Evolutionary conservation across 2,329 filamentous ascomycete genomes (phyloP), one percentile per base, ranked within the genome.

Genomic region (Arthrobotrys sphaeroides): DNA sequence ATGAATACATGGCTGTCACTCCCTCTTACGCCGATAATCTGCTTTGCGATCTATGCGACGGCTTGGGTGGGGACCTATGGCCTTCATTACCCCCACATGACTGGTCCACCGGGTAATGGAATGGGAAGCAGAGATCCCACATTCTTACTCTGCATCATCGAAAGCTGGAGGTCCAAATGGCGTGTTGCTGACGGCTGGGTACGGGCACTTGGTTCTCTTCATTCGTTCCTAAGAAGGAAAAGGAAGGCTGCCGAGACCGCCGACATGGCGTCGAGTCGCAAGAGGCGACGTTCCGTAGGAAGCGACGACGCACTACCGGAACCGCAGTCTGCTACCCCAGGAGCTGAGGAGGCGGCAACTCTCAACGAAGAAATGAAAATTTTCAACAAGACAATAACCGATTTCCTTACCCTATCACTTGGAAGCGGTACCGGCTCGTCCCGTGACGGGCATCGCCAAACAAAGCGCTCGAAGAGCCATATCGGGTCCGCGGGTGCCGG

Each of bases 31-130:
- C 89, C 90, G 0, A 85, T 91, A 33, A 86, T 90, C 2, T 85
- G 88, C 2, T 92, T 91, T 79, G 87, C 89, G 1, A 84, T 90
- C 40, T 92, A 89, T 84, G 87, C 87, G 9, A 89, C 90, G 0
- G 87, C 87, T 0, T 90, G 91, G 78, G 85, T 88, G 13, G 88
- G 88, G 33, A 84, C 91, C 1, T 92, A 92, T 80, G 88, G 87
- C 9, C 84, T 85, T 47, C 87, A 89, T 79, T 92, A 92, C 68
- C 88, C 89, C 0, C 86, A 87, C 69, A 91, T 92, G 88, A 90
- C 57, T n/a, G 53, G 69, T 24, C 61, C 69, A 53, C 62, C 75
- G 1, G 75, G 76, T 33, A 77, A 78, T 47, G 78, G 74, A 36
- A 78, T 77, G 51, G 78, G 77, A 26, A 79, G 77, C 51, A 74